Evolutionary conservation across 768 basidiomycete genomes (phyloP).

Genomic region (Auricularia sp.): DNA sequence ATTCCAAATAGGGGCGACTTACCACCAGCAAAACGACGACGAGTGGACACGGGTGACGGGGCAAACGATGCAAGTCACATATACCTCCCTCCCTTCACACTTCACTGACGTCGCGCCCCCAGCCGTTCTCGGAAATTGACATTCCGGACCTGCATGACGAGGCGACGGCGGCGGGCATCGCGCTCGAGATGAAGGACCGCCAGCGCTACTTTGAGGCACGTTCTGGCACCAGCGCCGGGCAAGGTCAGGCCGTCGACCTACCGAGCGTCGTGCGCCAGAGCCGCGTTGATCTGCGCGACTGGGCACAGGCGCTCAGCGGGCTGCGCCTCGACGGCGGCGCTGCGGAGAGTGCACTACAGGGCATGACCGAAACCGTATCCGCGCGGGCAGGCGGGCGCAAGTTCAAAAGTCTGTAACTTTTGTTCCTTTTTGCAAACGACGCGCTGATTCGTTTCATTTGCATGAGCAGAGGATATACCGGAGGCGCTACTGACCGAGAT

Average conservation of each 20-base stretch:
- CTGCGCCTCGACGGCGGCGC: slow-evolving; percentile 59
- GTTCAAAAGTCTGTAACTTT: slow-evolving; percentile 45
- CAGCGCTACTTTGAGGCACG: slow-evolving; percentile 75
- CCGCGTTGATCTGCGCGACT: slow-evolving; percentile 3
- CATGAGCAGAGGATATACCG: slow-evolving; percentile 61
- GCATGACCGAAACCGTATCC: slow-evolving; percentile 77
- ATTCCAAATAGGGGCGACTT: slow-evolving; percentile 31
- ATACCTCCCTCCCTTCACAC: background rate
- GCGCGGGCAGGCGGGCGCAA: slow-evolving; percentile 57
- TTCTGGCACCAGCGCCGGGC: slow-evolving; percentile 9
- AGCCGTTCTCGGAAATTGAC: slow-evolving; percentile 46
- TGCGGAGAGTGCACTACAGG: slow-evolving; percentile 54
- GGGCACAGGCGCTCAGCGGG: slow-evolving; percentile 23
- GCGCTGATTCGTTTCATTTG: background rate
- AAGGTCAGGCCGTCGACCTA: slow-evolving; percentile 16
- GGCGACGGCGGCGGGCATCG: slow-evolving; percentile 54
- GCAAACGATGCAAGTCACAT: slow-evolving; percentile 27
- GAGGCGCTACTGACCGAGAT: slow-evolving; percentile 71
- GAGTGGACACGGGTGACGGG: slow-evolving; percentile 33
- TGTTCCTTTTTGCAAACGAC: background rate
- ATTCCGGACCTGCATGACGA: slow-evolving; percentile 76
- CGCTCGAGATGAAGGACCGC: slow-evolving; percentile 80
- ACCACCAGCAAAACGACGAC: slow-evolving; percentile 50
- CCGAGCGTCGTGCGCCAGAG: background rate
- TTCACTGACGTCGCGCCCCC: background rate